Base-by-base conservation (phyloP, 805 yeast species). In the Candida nemodendra region DNA sequence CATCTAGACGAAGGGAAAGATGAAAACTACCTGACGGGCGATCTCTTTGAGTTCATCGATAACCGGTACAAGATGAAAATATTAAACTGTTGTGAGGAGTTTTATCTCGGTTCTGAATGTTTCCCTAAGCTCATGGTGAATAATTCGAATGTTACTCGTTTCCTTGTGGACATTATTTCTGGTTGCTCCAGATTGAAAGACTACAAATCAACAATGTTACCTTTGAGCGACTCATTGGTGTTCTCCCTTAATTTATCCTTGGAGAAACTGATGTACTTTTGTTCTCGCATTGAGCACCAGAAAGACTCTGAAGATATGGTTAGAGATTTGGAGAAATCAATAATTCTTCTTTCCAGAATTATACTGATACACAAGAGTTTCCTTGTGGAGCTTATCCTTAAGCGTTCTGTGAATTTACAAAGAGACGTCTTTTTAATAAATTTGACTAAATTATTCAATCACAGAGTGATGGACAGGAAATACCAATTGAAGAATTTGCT, bases 311-410 rank as follows among this genome's bases (percentile, higher is more conserved):
- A 30, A 27, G 51, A 37, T 16, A 27, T 38, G 18, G 30, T 42
- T 11, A 42, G 38, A 32, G 57, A 54, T 19, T 33, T 59, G 22
- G 59, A 57, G 31, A 36, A 38, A 45, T 46, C 77, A 0, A 65
- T 79, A 5, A 68, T 75, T 6, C 63, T 78, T 18, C 67, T 76
- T 42, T 62, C 79, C 41, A 65, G 79, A 39, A 74, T 80, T 12
- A 59, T 80, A n/a, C 68, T 78, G 32, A 73, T 80, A 32, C 85
- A 80, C 54, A 76, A 76, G 50, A 55, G 61, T 3, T 67, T 74
- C 14, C 57, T 81, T 26, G 73, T 74, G 13, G 63, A 68, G 5
- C 54, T 72, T n/a, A 64, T 78, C 1, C 42, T 65, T 34, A 69
- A 67, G 33, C 57, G 72, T 54, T 50, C 71, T 40, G 47, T 51